Conservation (phyloP, 129 eudicot genomes). For the Apium graveolens region DNA sequence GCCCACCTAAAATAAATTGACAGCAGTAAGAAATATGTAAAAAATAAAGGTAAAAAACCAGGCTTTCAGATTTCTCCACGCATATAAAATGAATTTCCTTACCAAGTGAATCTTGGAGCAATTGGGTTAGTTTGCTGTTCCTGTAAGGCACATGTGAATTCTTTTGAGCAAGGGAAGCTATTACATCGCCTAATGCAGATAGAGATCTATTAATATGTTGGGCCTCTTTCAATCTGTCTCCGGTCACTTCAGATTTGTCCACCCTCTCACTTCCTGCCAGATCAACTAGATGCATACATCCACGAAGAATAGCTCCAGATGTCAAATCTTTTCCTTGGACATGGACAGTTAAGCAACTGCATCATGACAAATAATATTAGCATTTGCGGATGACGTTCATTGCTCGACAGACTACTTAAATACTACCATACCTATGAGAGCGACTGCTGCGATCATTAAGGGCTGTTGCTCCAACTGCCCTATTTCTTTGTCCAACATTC, state of each 20-base stretch:
- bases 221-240: constrained; percentile 96
- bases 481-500: constrained; percentile 75
- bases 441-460: constrained; percentile 99
- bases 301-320: constrained; percentile 68
- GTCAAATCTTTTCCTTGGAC: constrained; percentile 96
- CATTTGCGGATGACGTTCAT: neutral
- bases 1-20: constrained; percentile 57
- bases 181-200: constrained; percentile 95
- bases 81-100: constrained; percentile 13
- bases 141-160: constrained; percentile 89
- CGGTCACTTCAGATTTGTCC: constrained; percentile 92
- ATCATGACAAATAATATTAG: constrained; percentile 13
- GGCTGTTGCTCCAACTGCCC: constrained; percentile 96
- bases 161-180: constrained; percentile 91
- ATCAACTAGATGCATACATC: constrained; percentile 99
- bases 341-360: constrained; percentile 96
- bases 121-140: constrained; percentile 94
- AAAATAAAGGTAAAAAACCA: neutral
- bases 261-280: constrained; percentile 98
- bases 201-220: constrained; percentile 91
- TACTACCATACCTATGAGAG: constrained; percentile 67
- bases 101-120: constrained; percentile 99
- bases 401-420: neutral
- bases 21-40: constrained; percentile 4
- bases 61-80: neutral